Evolutionary conservation across 345 rosid genomes (phyloP).

Genomic region (Camelina hispida): DNA sequence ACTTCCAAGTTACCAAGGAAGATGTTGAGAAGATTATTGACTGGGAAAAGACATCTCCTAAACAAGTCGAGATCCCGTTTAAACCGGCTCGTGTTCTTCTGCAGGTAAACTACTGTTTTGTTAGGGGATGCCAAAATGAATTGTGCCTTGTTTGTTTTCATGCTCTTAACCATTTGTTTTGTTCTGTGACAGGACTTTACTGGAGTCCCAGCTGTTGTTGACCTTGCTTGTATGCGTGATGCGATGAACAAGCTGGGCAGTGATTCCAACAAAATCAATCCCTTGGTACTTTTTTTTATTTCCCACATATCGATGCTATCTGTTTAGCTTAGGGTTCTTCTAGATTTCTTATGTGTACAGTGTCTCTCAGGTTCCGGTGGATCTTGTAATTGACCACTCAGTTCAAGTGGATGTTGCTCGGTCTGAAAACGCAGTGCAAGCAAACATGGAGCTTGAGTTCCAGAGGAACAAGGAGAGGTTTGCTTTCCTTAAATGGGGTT

Average conservation of each 20-base stretch:
- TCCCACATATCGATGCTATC: neutral
- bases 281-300: constrained; percentile 38
- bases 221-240: constrained; percentile 99
- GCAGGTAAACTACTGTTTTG: constrained; percentile 55
- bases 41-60: constrained; percentile 88
- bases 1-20: constrained; percentile 88
- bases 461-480: constrained; percentile 96
- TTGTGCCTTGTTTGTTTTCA: neutral
- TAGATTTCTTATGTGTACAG: neutral
- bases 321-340: constrained; percentile 5
- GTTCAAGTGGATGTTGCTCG: constrained; percentile 98
- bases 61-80: constrained; percentile 97
- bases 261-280: constrained; percentile 77
- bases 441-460: constrained; percentile 96
- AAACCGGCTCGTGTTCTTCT: constrained; percentile 98
- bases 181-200: constrained; percentile 78
- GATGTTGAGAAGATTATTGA: constrained; percentile 97
- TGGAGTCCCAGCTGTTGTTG: constrained; percentile 99
- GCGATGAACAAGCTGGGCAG: constrained; percentile 92
- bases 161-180: constrained; percentile 54
- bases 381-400: constrained; percentile 97
- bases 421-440: constrained; percentile 95
- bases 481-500: constrained; percentile 98
- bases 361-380: constrained; percentile 71
- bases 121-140: neutral